Conservation (phyloP, 164 flowering plant species). For the Chloranthus sessilifolius region DNA sequence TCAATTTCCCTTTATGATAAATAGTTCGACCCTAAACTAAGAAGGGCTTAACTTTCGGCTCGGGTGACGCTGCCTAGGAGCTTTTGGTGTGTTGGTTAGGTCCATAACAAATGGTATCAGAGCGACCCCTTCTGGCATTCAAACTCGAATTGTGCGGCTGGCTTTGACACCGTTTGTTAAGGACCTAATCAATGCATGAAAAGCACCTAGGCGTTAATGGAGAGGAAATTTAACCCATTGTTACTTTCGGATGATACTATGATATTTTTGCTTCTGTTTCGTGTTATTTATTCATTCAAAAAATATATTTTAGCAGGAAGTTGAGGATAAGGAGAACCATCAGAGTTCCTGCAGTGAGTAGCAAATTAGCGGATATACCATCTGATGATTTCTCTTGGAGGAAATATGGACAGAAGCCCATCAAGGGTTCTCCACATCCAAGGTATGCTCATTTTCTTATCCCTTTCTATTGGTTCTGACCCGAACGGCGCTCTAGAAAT, state of each 20-base stretch:
- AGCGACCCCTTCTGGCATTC: too few species aligned
- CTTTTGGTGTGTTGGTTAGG: too few species aligned
- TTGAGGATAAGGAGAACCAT: conserved; percentile 28
- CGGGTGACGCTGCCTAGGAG: too few species aligned
- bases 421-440: conserved; percentile 46
- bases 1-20: not conserved
- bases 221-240: not conserved
- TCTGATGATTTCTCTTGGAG: conserved; percentile 42
- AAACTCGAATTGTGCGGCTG: too few species aligned
- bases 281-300: not conserved
- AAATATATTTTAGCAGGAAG: conserved; percentile 22
- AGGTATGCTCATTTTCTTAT: conserved; percentile 20
- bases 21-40: too few species aligned
- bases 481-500: too few species aligned
- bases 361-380: conserved; percentile 34
- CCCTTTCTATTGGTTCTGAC: not conserved
- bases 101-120: too few species aligned
- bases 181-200: too few species aligned
- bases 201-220: too few species aligned
- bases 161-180: too few species aligned
- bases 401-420: conserved; percentile 44
- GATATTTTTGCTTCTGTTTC: not conserved
- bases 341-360: conserved; percentile 28
- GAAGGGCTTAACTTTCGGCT: too few species aligned
- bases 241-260: too few species aligned